Evolutionary conservation across 2,329 filamentous ascomycete species (phyloP).

Genomic region (Trichothecium sympodiale): DNA sequence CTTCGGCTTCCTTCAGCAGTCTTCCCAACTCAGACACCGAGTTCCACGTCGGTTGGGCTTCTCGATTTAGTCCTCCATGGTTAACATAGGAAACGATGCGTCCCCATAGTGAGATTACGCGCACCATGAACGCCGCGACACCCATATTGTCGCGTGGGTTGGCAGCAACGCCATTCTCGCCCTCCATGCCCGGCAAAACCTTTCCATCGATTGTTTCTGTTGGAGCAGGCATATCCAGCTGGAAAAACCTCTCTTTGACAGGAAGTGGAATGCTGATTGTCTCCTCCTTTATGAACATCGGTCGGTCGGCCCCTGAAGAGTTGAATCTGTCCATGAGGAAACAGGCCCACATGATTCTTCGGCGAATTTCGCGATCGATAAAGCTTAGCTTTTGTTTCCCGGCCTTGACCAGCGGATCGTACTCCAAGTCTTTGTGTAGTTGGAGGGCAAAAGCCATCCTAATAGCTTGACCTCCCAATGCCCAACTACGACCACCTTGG

Average conservation of each 20-base stretch:
- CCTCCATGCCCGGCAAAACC: constrained; percentile 49
- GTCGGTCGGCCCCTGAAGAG: constrained; percentile 85
- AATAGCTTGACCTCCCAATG: constrained; percentile 86
- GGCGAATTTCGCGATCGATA: constrained; percentile 83
- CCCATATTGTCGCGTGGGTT: constrained; percentile 79
- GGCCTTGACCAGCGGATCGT: constrained; percentile 60
- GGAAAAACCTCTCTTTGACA: constrained; percentile 80
- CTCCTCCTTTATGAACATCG: constrained; percentile 83
- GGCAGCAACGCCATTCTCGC: constrained; percentile 48
- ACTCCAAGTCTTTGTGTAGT: constrained; percentile 80
- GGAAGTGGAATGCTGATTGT: constrained; percentile 83
- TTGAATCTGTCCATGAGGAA: constrained; percentile 97
- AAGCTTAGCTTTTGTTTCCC: constrained; percentile 64
- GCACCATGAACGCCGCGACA: constrained; percentile 81
- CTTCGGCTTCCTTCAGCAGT: constrained; percentile 60
- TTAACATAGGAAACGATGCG: constrained; percentile 83
- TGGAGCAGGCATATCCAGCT: constrained; percentile 78
- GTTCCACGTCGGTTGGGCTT: constrained; percentile 71
- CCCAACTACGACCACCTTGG: constrained; percentile 92
- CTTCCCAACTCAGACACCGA: constrained; percentile 63
- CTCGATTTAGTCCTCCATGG: constrained; percentile 72
- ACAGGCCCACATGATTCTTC: constrained; percentile 96
- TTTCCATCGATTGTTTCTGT: constrained; percentile 75
- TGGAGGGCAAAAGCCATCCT: constrained; percentile 96
- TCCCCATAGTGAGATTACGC: constrained; percentile 80